phyloP scores from a whole-genome alignment of 805 yeast species.

The Pichia exigua region DNA sequence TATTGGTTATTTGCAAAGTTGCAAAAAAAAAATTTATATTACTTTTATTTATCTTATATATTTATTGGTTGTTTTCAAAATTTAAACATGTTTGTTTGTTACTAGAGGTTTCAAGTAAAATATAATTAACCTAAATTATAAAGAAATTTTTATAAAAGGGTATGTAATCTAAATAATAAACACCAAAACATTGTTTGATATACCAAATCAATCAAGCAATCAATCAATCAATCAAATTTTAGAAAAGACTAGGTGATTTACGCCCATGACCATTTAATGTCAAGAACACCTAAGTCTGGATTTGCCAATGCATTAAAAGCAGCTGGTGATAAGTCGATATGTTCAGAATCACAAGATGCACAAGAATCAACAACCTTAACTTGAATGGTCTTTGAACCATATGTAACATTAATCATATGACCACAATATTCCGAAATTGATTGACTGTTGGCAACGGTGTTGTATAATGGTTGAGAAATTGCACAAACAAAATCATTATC shows the following conservation, averaged over 20 bases:
- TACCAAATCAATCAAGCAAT: background rate
- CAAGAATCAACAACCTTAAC: constrained; percentile 51
- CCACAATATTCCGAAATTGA: constrained; percentile 40
- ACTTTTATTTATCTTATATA: background rate
- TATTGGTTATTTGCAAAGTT: too few relatives aligned
- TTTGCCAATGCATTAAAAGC: constrained; percentile 44
- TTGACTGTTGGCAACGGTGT: constrained; percentile 18
- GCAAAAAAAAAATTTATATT: too few relatives aligned
- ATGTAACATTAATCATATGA: constrained; percentile 37
- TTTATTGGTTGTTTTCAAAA: background rate
- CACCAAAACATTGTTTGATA: background rate
- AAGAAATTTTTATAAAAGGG: background rate
- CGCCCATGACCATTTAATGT: constrained; percentile 34
- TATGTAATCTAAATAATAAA: background rate
- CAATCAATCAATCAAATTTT: too few relatives aligned
- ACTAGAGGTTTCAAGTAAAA: background rate
- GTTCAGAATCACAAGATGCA: constrained; percentile 37
- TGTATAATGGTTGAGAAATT: constrained; percentile 36
- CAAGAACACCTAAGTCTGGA: constrained; percentile 37
- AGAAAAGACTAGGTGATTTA: background rate
- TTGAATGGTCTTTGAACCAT: constrained; percentile 40
- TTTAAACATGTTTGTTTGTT: background rate
- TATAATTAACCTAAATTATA: background rate
- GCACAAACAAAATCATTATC: constrained; percentile 42
- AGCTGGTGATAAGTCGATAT: constrained; percentile 47